Evolutionary conservation across 78 protist genomes (phyloP), one percentile per base, ranked within the genome.

Genomic region (Dictyostelium capitatum): DNA sequence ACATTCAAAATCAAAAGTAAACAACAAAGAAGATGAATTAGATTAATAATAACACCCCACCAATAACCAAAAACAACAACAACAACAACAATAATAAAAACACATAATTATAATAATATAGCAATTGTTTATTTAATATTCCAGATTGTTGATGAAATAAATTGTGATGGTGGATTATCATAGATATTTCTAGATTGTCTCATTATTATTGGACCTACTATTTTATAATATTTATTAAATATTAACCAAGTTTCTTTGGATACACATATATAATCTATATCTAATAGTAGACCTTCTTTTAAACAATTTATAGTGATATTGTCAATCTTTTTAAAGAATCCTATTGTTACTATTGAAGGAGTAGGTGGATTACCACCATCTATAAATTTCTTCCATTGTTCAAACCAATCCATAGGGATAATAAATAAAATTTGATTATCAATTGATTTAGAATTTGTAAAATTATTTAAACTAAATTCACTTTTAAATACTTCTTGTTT

Each of bases 171-270:
- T 87, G 83, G 83, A 53, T n/a, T 23, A 64, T 54, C 62, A 87
- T 87, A 87, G 32, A 87, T 87, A 50, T 87, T 43, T 47, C n/a
- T 50, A 32, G 79, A 48, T 19, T 41, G 25, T 64, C 92, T 56
- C 11, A 77, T 50, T 11, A 87, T 43, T 2, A 87, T 87, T 28
- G 92, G 92, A 25, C 92, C 92, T 12, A 53, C 62, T 19, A 32
- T 37, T 46, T 50, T 79, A 77, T 87, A 87, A 6, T 25, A 20
- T 64, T 64, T 54, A 6, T 75, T 69, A 1, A 87, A 46, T 54
- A 79, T 19, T 48, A 87, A 32, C 79, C 82, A 87, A 8, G 70
- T 77, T n/a, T 56, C 70, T 77, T 87, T 87, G 1, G 82, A 23
- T 3, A 87, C 51, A 87, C 92, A 87, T 6, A 87, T 37, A 41